Percentiles rank a stretch among this genome's conserved stretches.
Evolutionary conservation across 2,329 filamentous ascomycete genomes (phyloP).

Genomic region (Aspergillus luchuensis): DNA sequence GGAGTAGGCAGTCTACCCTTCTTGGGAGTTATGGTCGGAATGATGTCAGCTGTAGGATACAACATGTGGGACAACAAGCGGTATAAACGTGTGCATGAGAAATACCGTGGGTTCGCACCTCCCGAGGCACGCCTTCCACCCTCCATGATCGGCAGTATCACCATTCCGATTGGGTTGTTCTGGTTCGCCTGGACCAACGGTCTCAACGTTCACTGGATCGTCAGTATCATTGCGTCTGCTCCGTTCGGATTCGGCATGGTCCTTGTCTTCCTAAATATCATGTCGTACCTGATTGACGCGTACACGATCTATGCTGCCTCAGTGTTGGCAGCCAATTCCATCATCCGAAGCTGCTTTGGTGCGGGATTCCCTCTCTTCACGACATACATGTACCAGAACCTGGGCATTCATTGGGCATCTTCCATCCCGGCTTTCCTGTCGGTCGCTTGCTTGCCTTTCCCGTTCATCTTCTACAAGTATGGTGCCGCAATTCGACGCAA

Average conservation of each 20-base stretch:
- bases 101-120: conserved; percentile 26
- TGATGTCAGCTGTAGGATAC: conserved; percentile 28
- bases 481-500: conserved; percentile 36
- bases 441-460: conserved; percentile 37
- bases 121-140: conserved; percentile 33
- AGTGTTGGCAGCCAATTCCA: conserved; percentile 42
- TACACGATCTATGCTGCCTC: conserved; percentile 41
- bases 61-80: conserved; percentile 31
- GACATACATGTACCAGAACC: conserved; percentile 39
- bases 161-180: conserved; percentile 32
- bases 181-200: conserved; percentile 41
- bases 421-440: conserved; percentile 44
- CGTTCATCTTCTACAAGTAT: conserved; percentile 43
- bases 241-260: conserved; percentile 41
- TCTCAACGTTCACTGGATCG: conserved; percentile 39
- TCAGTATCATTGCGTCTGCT: conserved; percentile 31
- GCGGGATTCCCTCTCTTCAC: conserved; percentile 49
- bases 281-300: conserved; percentile 42
- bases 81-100: conserved; percentile 22
- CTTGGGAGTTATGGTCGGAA: conserved; percentile 36
- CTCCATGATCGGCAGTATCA: conserved; percentile 27
- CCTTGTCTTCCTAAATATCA: conserved; percentile 34
- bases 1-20: conserved; percentile 17
- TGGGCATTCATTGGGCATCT: conserved; percentile 48
- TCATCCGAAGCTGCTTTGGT: conserved; percentile 46